phyloP scores from a whole-genome alignment of 108 stramenopile species.

The Nannochloropsis gaditana region DNA sequence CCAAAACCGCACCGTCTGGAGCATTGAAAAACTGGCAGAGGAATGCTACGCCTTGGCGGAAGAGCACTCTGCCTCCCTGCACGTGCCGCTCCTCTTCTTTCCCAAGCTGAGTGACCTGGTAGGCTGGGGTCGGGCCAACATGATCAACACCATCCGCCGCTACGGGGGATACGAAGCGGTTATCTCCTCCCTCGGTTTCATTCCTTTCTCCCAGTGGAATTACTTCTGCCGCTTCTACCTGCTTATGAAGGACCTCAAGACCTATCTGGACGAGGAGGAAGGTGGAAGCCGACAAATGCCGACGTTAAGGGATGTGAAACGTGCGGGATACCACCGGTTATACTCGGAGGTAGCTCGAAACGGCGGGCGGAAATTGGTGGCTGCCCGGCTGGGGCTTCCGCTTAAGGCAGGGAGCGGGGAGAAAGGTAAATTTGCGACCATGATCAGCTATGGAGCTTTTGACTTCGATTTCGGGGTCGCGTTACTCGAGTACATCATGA shows the following conservation, averaged over 20 bases:
- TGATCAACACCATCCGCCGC: neutral
- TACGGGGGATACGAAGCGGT: neutral
- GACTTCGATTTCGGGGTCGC: conserved; percentile 1
- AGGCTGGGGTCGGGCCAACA: neutral
- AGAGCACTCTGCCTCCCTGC: neutral
- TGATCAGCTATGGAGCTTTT: neutral
- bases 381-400: neutral
- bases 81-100: neutral
- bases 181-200: neutral
- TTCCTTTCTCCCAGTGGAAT: conserved; percentile 17
- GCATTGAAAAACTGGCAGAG: neutral
- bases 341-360: neutral
- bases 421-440: conserved; percentile 16
- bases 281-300: neutral
- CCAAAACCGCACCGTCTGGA: conserved; percentile 7
- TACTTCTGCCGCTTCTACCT: neutral
- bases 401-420: neutral
- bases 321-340: neutral
- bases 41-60: neutral
- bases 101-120: neutral
- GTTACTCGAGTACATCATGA: neutral
- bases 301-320: conserved; percentile 3
- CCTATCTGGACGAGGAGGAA: neutral
- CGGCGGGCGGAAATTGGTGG: neutral
- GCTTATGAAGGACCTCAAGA: conserved; percentile 11